A percentile compares a stretch with the other conserved stretches of the same genome.
phyloP scores from a whole-genome alignment of 73 alveolate genomes.

The Uronychia binucleata region DNA sequence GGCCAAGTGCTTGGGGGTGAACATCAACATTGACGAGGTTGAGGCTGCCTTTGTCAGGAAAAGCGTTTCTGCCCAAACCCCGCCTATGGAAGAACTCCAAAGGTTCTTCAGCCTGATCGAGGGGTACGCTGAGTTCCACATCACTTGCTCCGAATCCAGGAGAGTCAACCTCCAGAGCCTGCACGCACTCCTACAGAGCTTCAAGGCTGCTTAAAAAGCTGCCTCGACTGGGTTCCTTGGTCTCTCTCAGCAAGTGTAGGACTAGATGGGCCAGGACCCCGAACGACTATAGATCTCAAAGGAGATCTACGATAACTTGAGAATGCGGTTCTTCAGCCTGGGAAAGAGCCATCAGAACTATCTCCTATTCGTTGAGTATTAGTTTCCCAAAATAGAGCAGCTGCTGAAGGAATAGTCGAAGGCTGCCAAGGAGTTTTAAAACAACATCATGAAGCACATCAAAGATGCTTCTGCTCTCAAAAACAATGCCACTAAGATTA shows the following conservation, averaged over 20 bases:
- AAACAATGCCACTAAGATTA: background rate
- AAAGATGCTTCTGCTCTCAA: constrained; percentile 19
- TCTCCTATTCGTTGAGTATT: background rate
- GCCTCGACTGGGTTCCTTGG: constrained; percentile 2
- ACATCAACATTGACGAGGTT: background rate
- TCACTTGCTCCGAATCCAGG: background rate
- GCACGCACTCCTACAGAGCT: background rate
- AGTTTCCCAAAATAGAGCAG: background rate
- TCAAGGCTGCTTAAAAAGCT: background rate
- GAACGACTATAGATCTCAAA: background rate
- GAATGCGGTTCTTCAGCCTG: background rate
- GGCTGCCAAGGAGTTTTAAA: constrained; percentile 1
- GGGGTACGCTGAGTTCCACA: background rate
- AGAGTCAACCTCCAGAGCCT: background rate
- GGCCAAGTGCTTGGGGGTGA: background rate
- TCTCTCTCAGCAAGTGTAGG: background rate
- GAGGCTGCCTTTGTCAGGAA: background rate
- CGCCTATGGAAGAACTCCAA: too few relatives aligned
- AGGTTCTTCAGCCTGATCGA: too few relatives aligned
- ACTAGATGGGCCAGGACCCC: background rate
- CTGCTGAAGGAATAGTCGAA: constrained; percentile 7
- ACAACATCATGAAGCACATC: constrained; percentile 8
- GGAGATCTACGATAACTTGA: background rate
- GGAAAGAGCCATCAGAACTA: background rate
- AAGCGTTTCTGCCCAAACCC: too few relatives aligned